Evolutionary conservation across 345 rosid species (phyloP), one percentile per base, ranked within the genome.

Genomic region (Eucalyptus rudis): DNA sequence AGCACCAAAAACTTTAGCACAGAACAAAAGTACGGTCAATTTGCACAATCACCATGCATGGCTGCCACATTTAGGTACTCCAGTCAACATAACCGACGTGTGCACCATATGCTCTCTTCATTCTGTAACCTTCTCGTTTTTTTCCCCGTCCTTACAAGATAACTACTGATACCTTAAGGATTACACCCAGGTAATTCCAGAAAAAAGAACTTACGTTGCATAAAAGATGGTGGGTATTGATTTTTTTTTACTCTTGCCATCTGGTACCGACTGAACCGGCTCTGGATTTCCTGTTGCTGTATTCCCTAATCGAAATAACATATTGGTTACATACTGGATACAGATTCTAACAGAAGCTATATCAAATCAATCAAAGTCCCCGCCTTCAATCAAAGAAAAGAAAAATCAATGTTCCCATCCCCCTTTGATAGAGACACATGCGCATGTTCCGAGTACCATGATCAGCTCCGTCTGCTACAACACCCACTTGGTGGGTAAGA

Each of bases 191-290:
- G 51, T 45, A 66, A 85, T 47, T 45, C 25, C 52, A n/a, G 16
- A 47, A 49, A 44, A 62, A 83, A 9, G 25, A 71, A 92, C 99
- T 93, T 91, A 97, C 98, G 99, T 92, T 31, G 99, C 93, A 91
- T 95, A 97, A 88, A 89, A 97, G 80, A 96, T 94, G 10, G 93
- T 94, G 87, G 99, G 99, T 17, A 88, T 83, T 49, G 64, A 51
- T 88, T 91, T 95, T 88, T 96, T 94, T 93, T 95, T 97, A 83
- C 88, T 87, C 90, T 51, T 92, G 88, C 58, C 89, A 49, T 91
- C 93, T 31, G 91, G 51, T 31, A 87, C 87, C 36, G 93, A 49
- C 49, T 95, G 95, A 88, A 89, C 59, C 56, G 91, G 88, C 90
- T 92, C 95, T 29, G 62, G 58, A 43, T 88, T 90, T 49, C 83